These are phyloP conservation scores for Infundibulicybe gibba DNA, from an alignment of 768 basidiomycete genomes.

Conservation along the genomic window DNA sequence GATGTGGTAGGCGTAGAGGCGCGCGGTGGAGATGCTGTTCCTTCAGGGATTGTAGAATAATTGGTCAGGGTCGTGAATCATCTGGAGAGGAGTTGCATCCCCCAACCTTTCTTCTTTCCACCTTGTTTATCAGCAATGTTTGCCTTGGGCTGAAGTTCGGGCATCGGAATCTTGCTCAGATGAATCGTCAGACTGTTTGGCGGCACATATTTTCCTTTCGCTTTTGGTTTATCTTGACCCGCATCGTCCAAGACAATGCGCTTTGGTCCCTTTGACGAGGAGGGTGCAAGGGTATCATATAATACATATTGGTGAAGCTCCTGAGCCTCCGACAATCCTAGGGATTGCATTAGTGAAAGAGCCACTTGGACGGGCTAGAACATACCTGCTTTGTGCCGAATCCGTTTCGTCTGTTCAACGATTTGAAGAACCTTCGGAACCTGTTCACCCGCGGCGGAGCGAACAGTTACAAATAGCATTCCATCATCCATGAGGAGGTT, in stretches of 20 bases:
- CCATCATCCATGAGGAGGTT: conserved; percentile 72
- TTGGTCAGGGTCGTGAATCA: too few relatives aligned
- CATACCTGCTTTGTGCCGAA: conserved; percentile 70
- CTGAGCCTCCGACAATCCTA: conserved; percentile 47
- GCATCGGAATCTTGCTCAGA: conserved; percentile 85
- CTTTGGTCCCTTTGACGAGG: conserved; percentile 47
- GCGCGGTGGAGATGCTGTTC: too few relatives aligned
- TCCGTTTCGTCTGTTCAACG: conserved; percentile 77
- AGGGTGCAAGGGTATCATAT: conserved; percentile 49
- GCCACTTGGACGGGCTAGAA: background rate
- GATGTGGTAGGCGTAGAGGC: too few relatives aligned
- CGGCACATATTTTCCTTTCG: conserved; percentile 52
- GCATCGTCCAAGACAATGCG: conserved; percentile 68
- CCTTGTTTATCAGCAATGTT: background rate
- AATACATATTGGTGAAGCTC: conserved; percentile 77
- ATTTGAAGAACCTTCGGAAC: conserved; percentile 80
- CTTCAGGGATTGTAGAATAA: too few relatives aligned
- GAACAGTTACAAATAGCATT: conserved; percentile 75
- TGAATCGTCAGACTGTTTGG: conserved; percentile 69
- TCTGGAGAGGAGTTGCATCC: conserved; percentile 11
- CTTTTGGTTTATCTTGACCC: conserved; percentile 34
- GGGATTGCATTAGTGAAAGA: conserved; percentile 2
- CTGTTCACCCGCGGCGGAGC: conserved; percentile 55
- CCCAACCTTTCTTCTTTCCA: conserved; percentile 35
- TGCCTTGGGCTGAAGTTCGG: conserved; percentile 65